These are phyloP conservation scores for Eurotiales sp. DNA, from an alignment of 2,329 filamentous ascomycete species.

Conservation along the genomic window DNA sequence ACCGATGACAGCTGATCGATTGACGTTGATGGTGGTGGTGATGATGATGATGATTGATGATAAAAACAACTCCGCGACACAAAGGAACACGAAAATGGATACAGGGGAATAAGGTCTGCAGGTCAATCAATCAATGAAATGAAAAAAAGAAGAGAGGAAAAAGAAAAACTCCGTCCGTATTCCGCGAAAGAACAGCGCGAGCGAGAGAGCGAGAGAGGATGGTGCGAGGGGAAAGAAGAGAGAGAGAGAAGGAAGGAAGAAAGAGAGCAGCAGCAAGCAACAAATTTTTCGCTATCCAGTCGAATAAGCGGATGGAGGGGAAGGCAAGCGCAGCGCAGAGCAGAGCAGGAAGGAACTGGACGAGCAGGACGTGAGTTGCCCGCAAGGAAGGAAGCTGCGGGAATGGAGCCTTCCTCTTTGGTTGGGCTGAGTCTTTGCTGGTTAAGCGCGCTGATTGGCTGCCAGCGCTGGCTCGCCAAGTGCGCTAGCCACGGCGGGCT, in stretches of 20 bases:
- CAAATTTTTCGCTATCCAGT: constrained; percentile 6
- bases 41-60: too few species aligned
- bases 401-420: constrained; percentile 2
- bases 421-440: constrained; percentile 7
- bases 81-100: constrained; percentile 20
- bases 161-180: constrained; percentile 15
- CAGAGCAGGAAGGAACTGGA: too few species aligned
- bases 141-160: constrained; percentile 18
- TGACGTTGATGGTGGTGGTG: too few species aligned
- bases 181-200: constrained; percentile 10
- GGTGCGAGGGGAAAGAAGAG: constrained; percentile 18
- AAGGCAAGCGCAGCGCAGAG: not conserved
- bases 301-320: constrained; percentile 8
- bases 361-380: too few species aligned
- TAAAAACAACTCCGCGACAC: constrained; percentile 25
- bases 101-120: constrained; percentile 25
- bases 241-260: constrained; percentile 10
- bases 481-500: not conserved
- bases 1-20: constrained; percentile 16
- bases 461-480: not conserved
- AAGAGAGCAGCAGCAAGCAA: constrained; percentile 5
- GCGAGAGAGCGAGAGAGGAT: constrained; percentile 17
- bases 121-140: constrained; percentile 21
- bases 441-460: not conserved
- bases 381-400: not conserved